Evolutionary conservation across 169 alveolate genomes (phyloP).

Genomic region (Eimeria falciformis): DNA sequence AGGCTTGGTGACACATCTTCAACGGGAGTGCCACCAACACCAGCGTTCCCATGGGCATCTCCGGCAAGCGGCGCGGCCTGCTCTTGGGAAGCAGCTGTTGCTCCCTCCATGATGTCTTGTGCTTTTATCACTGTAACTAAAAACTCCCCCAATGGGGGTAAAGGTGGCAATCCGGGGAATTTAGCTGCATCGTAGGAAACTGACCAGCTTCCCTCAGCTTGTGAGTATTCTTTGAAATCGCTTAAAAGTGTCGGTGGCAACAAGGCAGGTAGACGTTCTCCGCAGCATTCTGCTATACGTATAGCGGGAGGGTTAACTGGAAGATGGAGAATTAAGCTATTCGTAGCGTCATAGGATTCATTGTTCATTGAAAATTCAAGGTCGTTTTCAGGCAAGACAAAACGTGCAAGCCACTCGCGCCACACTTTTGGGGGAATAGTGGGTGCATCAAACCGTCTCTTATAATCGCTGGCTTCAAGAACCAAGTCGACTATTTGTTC

Average conservation of each 20-base stretch:
- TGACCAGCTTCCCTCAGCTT: background rate
- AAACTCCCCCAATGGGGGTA: background rate
- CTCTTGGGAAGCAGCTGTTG: conserved; percentile 3
- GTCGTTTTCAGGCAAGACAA: background rate
- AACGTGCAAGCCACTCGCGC: conserved; percentile 54
- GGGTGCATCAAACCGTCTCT: background rate
- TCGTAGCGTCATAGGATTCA: background rate
- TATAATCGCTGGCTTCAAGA: background rate
- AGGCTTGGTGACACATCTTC: background rate
- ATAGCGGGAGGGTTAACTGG: conserved; percentile 36
- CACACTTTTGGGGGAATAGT: background rate
- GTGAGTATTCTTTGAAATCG: background rate
- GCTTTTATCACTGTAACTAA: background rate
- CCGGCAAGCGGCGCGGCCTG: background rate
- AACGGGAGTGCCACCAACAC: background rate
- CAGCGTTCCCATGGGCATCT: background rate
- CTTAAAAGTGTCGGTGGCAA: background rate
- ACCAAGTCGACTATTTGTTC: background rate
- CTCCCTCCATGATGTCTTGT: background rate
- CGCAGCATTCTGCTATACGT: background rate
- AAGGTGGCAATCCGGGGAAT: background rate
- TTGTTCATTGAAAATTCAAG: background rate
- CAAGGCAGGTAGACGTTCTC: background rate
- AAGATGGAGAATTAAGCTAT: background rate
- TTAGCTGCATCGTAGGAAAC: background rate